A percentile compares a stretch with the other conserved stretches of the same genome.
Evolutionary conservation across 768 basidiomycete species (phyloP).

Genomic region (Hemileccinum impolitum): DNA sequence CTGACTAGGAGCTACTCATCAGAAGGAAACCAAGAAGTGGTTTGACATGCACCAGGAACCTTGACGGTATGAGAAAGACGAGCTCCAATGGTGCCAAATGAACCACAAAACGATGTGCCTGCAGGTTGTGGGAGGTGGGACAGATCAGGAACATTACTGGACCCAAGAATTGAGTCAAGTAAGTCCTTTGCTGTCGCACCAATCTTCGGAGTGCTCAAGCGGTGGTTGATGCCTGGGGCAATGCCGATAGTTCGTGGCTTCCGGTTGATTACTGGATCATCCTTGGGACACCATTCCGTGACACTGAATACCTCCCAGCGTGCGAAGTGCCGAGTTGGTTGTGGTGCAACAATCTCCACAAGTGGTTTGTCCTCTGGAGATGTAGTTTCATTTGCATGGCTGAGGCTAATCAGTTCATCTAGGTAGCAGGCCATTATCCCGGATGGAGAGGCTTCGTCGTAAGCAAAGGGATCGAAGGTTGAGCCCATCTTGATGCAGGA

Average conservation of each 20-base stretch:
- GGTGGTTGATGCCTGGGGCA: slow-evolving; percentile 25
- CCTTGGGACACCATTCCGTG: slow-evolving; percentile 28
- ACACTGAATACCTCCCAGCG: slow-evolving; percentile 11
- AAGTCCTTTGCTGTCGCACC: slow-evolving; percentile 26
- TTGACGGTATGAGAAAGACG: slow-evolving; percentile 22
- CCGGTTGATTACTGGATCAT: slow-evolving; percentile 30
- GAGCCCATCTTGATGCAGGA: slow-evolving; percentile 26
- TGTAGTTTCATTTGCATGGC: not conserved
- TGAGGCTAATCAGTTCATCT: slow-evolving; percentile 17
- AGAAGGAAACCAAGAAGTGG: slow-evolving; percentile 19
- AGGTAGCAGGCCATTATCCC: slow-evolving; percentile 17
- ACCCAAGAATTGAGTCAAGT: slow-evolving; percentile 26
- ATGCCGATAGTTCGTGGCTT: slow-evolving; percentile 26
- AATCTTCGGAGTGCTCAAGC: not conserved
- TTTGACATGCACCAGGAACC: slow-evolving; percentile 15
- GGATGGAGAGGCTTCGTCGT: slow-evolving; percentile 13
- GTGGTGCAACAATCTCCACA: slow-evolving; percentile 13
- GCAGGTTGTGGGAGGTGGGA: slow-evolving; percentile 6
- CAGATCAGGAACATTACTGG: slow-evolving; percentile 4
- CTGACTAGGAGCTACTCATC: slow-evolving; percentile 11
- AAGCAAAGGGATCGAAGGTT: slow-evolving; percentile 23
- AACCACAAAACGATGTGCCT: slow-evolving; percentile 24
- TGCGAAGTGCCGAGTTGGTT: slow-evolving; percentile 8
- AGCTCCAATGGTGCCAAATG: slow-evolving; percentile 23
- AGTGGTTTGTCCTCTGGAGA: not conserved